Percentiles rank a stretch among this genome's conserved stretches.
Evolutionary conservation across 2,329 filamentous ascomycete genomes (phyloP).

Genomic region (Trichoderma sp.): DNA sequence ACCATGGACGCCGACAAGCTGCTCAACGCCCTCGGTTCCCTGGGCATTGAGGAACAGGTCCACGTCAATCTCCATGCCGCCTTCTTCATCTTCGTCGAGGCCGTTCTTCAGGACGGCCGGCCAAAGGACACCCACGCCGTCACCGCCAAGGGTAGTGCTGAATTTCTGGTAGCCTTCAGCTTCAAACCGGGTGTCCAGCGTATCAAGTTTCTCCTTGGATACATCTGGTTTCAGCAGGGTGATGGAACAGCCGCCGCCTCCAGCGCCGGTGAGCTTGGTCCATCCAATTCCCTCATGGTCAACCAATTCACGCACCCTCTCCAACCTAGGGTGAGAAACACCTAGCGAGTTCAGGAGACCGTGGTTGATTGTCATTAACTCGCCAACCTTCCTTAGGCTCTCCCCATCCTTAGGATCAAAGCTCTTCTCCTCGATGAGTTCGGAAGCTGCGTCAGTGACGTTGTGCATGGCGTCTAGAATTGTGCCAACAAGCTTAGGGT

Average conservation of each 20-base stretch:
- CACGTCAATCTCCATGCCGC: constrained; percentile 89
- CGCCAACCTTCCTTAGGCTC: constrained; percentile 73
- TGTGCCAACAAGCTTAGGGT: constrained; percentile 75
- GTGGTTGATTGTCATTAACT: constrained; percentile 92
- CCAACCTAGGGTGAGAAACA: constrained; percentile 90
- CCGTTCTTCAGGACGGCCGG: constrained; percentile 88
- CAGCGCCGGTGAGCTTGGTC: constrained; percentile 96
- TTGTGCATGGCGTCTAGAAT: constrained; percentile 86
- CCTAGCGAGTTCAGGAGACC: constrained; percentile 87
- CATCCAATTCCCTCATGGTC: constrained; percentile 89
- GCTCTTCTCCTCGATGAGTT: constrained; percentile 58
- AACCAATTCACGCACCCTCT: constrained; percentile 86
- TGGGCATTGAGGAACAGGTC: constrained; percentile 80
- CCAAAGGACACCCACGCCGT: constrained; percentile 92
- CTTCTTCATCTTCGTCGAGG: constrained; percentile 72
- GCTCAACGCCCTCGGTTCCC: constrained; percentile 82
- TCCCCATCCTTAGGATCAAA: constrained; percentile 67
- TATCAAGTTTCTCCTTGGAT: constrained; percentile 55
- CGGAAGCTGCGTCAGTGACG: constrained; percentile 59
- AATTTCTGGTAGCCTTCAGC: constrained; percentile 80
- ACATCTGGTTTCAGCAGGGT: constrained; percentile 76
- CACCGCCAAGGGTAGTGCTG: constrained; percentile 85
- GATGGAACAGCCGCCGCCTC: constrained; percentile 94
- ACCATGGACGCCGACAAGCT: constrained; percentile 77
- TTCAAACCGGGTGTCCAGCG: constrained; percentile 65